These are phyloP conservation scores for Pseudoperonospora humuli DNA, from an alignment of 352 stramenopile species.

Conservation along the genomic window DNA sequence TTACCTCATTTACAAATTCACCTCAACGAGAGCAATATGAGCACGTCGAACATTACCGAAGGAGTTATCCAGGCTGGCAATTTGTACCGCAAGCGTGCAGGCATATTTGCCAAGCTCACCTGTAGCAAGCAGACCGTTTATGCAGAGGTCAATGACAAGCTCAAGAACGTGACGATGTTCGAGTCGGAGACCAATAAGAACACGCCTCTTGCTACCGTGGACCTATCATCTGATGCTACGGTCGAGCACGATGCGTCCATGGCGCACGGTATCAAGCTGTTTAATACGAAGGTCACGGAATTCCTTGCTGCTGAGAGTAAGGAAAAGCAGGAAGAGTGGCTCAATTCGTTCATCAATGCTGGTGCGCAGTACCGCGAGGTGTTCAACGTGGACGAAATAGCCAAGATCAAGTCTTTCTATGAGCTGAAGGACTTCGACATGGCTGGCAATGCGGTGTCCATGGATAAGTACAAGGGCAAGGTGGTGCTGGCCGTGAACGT, in stretches of 20 bases:
- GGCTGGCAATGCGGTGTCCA: slow-evolving; percentile 46
- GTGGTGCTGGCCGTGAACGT: slow-evolving; percentile 75
- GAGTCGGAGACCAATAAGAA: slow-evolving; percentile 29
- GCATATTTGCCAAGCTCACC: slow-evolving; percentile 22
- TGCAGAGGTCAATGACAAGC: slow-evolving; percentile 34
- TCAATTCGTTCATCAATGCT: slow-evolving; percentile 44
- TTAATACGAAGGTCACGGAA: slow-evolving; percentile 23
- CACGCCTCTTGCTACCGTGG: slow-evolving; percentile 12
- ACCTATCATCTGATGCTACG: slow-evolving; percentile 22
- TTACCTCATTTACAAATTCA: slow-evolving; percentile 6
- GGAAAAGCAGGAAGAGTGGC: slow-evolving; percentile 38
- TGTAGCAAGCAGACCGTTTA: slow-evolving; percentile 26
- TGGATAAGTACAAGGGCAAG: slow-evolving; percentile 64
- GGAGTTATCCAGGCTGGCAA: slow-evolving; percentile 27
- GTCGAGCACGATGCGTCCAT: slow-evolving; percentile 29
- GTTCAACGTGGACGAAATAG: slow-evolving; percentile 24
- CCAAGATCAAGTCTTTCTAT: slow-evolving; percentile 58
- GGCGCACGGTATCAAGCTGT: slow-evolving; percentile 37
- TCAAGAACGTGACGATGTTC: slow-evolving; percentile 41
- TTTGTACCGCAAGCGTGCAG: slow-evolving; percentile 20
- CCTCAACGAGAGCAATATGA: slow-evolving; percentile 4
- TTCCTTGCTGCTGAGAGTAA: slow-evolving; percentile 29
- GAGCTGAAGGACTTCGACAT: slow-evolving; percentile 75
- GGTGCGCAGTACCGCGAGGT: slow-evolving; percentile 40
- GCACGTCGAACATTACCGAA: slow-evolving; percentile 16